phyloP scores from a whole-genome alignment of 1,284 basidiomycete genomes.

The Ceratobasidium sp. region DNA sequence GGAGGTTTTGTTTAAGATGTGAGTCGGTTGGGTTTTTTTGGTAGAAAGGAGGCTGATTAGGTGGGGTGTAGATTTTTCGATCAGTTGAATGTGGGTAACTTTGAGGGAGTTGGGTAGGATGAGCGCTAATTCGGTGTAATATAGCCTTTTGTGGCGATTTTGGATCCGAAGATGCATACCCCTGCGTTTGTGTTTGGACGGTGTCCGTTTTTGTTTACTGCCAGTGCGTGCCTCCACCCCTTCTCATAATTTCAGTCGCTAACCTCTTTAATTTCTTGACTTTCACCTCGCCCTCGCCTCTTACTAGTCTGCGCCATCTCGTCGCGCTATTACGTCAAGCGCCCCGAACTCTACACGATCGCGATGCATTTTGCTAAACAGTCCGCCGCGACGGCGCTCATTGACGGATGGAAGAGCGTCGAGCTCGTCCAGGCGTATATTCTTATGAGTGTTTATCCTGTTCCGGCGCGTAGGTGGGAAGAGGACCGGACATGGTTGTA shows the following conservation, averaged over 20 bases:
- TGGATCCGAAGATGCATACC: constrained; percentile 78
- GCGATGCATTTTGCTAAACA: constrained; percentile 89
- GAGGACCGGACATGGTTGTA: constrained; percentile 86
- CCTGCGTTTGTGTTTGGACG: constrained; percentile 76
- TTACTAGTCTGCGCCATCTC: constrained; percentile 77
- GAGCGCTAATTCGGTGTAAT: constrained; percentile 26
- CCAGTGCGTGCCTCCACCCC: constrained; percentile 63
- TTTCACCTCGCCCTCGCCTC: neutral
- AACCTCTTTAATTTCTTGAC: neutral
- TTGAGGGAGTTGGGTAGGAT: neutral
- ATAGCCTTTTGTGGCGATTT: constrained; percentile 76
- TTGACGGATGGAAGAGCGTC: constrained; percentile 84
- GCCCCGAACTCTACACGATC: constrained; percentile 81
- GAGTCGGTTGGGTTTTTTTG: constrained; percentile 51
- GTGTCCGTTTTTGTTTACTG: constrained; percentile 84
- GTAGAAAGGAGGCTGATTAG: constrained; percentile 47
- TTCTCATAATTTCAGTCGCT: neutral
- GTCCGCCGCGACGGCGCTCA: constrained; percentile 78
- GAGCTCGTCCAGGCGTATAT: constrained; percentile 77
- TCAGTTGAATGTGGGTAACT: constrained; percentile 74
- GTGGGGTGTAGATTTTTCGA: constrained; percentile 67
- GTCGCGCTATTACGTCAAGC: constrained; percentile 76
- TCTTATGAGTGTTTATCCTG: constrained; percentile 79
- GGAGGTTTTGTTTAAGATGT: constrained; percentile 85
- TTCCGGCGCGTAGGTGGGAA: constrained; percentile 82